phyloP scores from a whole-genome alignment of 2,329 filamentous ascomycete genomes.

The Trichoderma sp. region DNA sequence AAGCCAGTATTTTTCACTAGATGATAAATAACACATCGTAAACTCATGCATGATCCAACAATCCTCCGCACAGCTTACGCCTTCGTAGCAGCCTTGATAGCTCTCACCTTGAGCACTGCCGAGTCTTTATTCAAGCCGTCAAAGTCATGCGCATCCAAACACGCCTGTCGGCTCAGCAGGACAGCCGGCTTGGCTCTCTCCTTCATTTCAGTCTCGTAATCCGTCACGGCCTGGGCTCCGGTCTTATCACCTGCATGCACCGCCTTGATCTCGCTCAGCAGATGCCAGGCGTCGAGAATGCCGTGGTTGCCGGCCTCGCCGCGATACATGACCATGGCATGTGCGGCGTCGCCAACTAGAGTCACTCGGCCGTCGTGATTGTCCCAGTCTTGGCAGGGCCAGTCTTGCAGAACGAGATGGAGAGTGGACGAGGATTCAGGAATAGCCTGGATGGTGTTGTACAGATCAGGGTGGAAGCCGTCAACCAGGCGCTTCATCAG shows the following conservation, averaged over 20 bases:
- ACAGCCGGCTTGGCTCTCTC: constrained; percentile 30
- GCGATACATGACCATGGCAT: constrained; percentile 57
- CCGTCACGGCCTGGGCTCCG: constrained; percentile 23
- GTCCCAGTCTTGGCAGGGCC: constrained; percentile 40
- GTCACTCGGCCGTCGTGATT: constrained; percentile 43
- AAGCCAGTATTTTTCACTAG: not conserved
- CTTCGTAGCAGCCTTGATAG: constrained; percentile 9
- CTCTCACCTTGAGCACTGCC: constrained; percentile 30
- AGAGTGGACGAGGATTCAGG: constrained; percentile 39
- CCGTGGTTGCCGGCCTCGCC: constrained; percentile 41
- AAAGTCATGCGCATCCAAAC: constrained; percentile 33
- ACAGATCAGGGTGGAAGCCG: constrained; percentile 38
- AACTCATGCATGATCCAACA: not conserved
- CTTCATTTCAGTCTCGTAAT: constrained; percentile 33
- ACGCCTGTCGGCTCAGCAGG: constrained; percentile 33
- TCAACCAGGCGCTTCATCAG: constrained; percentile 40
- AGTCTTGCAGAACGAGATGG: constrained; percentile 37
- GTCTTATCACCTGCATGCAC: constrained; percentile 20
- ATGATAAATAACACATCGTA: not conserved
- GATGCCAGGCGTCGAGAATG: constrained; percentile 37
- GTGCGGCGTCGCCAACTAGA: constrained; percentile 52
- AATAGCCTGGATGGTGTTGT: constrained; percentile 41
- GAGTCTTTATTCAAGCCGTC: constrained; percentile 33
- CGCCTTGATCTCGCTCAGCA: constrained; percentile 27
- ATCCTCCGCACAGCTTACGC: not conserved